Base-by-base conservation (phyloP, 2,329 filamentous ascomycete genomes). In the Colletotrichum sublineola region DNA sequence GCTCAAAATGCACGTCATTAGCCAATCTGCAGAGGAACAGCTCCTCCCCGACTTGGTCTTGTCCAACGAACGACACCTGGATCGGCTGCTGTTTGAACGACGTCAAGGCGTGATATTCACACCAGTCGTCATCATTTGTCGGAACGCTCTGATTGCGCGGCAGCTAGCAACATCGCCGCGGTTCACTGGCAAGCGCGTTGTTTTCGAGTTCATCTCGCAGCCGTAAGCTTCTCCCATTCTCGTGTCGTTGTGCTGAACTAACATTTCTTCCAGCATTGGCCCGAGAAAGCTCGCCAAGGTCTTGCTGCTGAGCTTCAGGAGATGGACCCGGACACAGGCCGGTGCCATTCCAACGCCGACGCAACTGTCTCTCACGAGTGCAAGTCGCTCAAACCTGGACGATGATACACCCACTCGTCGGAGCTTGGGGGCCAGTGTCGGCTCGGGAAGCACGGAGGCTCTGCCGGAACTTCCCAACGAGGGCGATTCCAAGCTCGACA, bases 121-220 rank as follows among this genome's bases (percentile, higher is more conserved):
- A 2, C 70, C 70, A 2, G 67, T 73, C 8, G 77, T 82, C 1
- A 77, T 82, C 11, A 75, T 83, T 7, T 83, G 81, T 58, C 75
- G 67, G n/a, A 79, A 80, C 63, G 76, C 78, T 1, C 63, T 80
- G 5, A 75, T 75, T 12, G 81, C 80, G 1, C 79, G 80, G 31
- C 74, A 75, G 33, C 68, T 74, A 8, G 68, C 68, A 62, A 78
- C 53, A 33, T 73, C 58, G 2, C 64, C 76, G 48, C 67, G 77
- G 50, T 69, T 74, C n/a, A 63, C 73, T 31, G 70, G 73, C 73
- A 36, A 74, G 46, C 67, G 69, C 20, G 77, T 76, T 1, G 73
- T 82, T 18, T 77, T 81, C 12, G 82, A 83, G 60, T 82, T 81
- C 55, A 79, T 82, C 24, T 82, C 81, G 1, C 82, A 82, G 60